A percentile compares a stretch with the other conserved stretches of the same genome.
Conservation (phyloP, 805 yeast species). For the Wickerhamiella vanderwaltii region DNA sequence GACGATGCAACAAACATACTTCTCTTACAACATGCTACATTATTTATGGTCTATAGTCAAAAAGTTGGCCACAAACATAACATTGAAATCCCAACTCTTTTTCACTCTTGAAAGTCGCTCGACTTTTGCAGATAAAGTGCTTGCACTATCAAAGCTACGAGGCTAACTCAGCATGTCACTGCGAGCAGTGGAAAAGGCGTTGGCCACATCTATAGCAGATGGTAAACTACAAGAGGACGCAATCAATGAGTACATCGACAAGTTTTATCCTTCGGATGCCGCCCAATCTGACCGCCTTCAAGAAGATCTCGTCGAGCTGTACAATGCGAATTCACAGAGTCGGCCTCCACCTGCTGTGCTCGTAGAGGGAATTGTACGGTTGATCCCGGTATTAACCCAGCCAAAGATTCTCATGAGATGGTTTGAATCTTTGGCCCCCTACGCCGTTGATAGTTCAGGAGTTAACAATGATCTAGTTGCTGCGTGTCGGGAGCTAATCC, state of each 20-base stretch:
- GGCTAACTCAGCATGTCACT: too few species aligned
- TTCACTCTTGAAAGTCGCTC: neutral
- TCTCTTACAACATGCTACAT: too few species aligned
- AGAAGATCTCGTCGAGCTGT: constrained; percentile 26
- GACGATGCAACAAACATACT: neutral
- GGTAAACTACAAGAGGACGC: constrained; percentile 11
- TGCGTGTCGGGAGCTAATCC: constrained; percentile 26
- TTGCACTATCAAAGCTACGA: too few species aligned
- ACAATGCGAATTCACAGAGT: constrained; percentile 14
- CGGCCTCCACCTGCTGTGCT: constrained; percentile 22
- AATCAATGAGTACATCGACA: constrained; percentile 17
- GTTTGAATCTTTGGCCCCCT: constrained; percentile 37
- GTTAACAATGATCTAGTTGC: constrained; percentile 31
- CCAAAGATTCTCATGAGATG: constrained; percentile 32
- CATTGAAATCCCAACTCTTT: neutral
- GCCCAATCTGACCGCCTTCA: constrained; percentile 25
- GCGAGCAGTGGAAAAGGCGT: constrained; percentile 18
- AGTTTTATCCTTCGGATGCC: constrained; percentile 17
- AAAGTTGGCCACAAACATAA: neutral
- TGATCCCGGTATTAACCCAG: constrained; percentile 25
- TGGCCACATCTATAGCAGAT: constrained; percentile 18
- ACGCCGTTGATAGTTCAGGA: constrained; percentile 52
- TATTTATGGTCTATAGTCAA: too few species aligned
- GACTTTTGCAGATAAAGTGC: too few species aligned
- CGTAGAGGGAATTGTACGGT: constrained; percentile 23